Percentiles rank a stretch among this genome's conserved stretches.
Conservation (phyloP, 169 alveolate species). For the Neospora caninum region DNA sequence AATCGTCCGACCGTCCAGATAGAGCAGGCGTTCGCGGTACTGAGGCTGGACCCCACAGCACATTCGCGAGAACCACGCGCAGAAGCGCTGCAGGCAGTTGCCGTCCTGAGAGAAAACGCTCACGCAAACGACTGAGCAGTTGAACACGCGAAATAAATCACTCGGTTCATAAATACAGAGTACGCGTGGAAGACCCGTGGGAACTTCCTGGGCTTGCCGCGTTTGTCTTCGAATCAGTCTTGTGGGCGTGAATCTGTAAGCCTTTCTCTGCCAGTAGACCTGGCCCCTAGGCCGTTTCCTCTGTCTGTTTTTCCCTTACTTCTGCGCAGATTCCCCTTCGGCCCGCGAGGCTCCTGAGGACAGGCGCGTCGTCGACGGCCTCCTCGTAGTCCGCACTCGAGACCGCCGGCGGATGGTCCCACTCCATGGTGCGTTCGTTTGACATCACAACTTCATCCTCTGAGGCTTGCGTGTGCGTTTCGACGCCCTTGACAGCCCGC, state of each 20-base stretch:
- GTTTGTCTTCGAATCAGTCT: too few species aligned
- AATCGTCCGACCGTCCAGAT: slow-evolving; percentile 8
- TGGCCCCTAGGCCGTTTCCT: not conserved
- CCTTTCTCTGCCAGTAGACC: too few species aligned
- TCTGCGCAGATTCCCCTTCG: not conserved
- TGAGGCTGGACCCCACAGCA: slow-evolving; percentile 34
- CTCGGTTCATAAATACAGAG: too few species aligned
- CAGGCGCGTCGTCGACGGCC: not conserved
- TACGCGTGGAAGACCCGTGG: too few species aligned
- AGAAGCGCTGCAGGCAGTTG: slow-evolving; percentile 23
- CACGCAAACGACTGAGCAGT: not conserved
- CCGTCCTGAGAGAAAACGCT: slow-evolving; percentile 4
- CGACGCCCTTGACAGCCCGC: too few species aligned
- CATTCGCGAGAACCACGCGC: not conserved
- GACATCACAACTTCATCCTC: not conserved
- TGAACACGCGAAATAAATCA: too few species aligned
- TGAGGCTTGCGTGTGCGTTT: not conserved
- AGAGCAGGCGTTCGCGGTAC: slow-evolving; percentile 35
- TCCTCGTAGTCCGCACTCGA: not conserved
- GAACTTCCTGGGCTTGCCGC: too few species aligned
- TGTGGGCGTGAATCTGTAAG: too few species aligned
- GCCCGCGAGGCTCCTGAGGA: not conserved
- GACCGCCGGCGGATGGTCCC: not conserved
- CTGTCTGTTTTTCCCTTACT: not conserved
- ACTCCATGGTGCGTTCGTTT: not conserved